Evolutionary conservation across 306 rosid genomes (phyloP).

Genomic region (Senna tora): DNA sequence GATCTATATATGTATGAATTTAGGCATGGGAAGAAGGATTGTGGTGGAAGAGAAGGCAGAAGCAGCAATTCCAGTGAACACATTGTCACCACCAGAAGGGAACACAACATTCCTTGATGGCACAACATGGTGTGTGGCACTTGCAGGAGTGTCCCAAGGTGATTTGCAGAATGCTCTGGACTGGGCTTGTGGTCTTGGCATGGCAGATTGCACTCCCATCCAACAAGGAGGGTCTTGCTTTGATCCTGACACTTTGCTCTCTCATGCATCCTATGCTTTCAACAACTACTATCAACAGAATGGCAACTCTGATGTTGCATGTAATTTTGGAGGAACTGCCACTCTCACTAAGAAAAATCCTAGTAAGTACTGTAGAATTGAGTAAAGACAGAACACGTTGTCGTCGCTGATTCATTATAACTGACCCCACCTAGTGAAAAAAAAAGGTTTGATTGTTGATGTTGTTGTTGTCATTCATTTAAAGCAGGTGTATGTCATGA

Average conservation of each 20-base stretch:
- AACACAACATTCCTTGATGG: constrained; percentile 92
- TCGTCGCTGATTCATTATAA: too few species aligned
- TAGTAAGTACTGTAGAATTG: constrained; percentile 39
- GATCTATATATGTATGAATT: not conserved
- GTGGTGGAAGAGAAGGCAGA: constrained; percentile 70
- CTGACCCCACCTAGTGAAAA: too few species aligned
- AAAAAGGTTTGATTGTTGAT: too few species aligned
- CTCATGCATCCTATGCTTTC: constrained; percentile 97
- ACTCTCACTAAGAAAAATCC: constrained; percentile 64
- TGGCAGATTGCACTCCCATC: constrained; percentile 67
- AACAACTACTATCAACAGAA: constrained; percentile 75
- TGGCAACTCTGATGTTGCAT: constrained; percentile 94
- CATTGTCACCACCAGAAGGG: constrained; percentile 88
- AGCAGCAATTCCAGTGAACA: constrained; percentile 50
- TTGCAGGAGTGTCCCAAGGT: constrained; percentile 68
- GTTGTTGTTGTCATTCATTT: too few species aligned
- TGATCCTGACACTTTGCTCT: constrained; percentile 73
- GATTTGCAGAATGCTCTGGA: constrained; percentile 92
- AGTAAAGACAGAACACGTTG: too few species aligned
- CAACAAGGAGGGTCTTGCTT: constrained; percentile 68
- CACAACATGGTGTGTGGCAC: constrained; percentile 90
- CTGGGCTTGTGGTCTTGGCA: constrained; percentile 96
- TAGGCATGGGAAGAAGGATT: constrained; percentile 49
- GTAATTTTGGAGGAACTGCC: constrained; percentile 96
- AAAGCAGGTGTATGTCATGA: too few species aligned